phyloP scores from a whole-genome alignment of 1,139 yeast genomes.

The Lodderomyces metapsilosis region DNA sequence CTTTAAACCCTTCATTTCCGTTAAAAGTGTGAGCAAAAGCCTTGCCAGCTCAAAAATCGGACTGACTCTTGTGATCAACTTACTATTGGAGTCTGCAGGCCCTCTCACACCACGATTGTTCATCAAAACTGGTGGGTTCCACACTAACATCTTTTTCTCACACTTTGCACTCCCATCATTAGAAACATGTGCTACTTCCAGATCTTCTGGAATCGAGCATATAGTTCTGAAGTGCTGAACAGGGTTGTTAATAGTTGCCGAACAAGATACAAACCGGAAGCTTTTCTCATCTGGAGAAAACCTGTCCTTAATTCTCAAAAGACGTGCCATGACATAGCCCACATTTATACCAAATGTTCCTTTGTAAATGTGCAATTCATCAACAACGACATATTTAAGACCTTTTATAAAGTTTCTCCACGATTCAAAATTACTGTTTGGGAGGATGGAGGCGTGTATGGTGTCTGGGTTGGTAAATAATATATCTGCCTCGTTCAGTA shows the following conservation, averaged over 20 bases:
- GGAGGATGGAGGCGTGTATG: constrained; percentile 80
- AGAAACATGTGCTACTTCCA: constrained; percentile 49
- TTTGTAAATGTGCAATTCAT: constrained; percentile 84
- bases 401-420: constrained; percentile 72
- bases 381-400: constrained; percentile 76
- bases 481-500: constrained; percentile 66
- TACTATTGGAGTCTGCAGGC: constrained; percentile 15
- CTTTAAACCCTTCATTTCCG: constrained; percentile 52
- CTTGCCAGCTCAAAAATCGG: constrained; percentile 76
- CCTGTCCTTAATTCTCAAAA: constrained; percentile 27
- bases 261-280: constrained; percentile 77
- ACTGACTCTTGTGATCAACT: constrained; percentile 54
- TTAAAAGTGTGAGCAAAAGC: constrained; percentile 59
- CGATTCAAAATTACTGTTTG: constrained; percentile 40
- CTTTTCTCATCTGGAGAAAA: constrained; percentile 14
- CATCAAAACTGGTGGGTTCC: constrained; percentile 77
- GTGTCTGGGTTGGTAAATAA: constrained; percentile 95
- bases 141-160: constrained; percentile 66
- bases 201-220: constrained; percentile 57
- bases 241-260: constrained; percentile 87
- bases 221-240: constrained; percentile 64
- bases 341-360: constrained; percentile 94
- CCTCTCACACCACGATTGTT: constrained; percentile 52
- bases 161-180: constrained; percentile 91
- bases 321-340: constrained; percentile 75